A percentile compares a stretch with the other conserved stretches of the same genome.
Conservation (phyloP, 2,329 filamentous ascomycete genomes). For the Pyricularia sp. region DNA sequence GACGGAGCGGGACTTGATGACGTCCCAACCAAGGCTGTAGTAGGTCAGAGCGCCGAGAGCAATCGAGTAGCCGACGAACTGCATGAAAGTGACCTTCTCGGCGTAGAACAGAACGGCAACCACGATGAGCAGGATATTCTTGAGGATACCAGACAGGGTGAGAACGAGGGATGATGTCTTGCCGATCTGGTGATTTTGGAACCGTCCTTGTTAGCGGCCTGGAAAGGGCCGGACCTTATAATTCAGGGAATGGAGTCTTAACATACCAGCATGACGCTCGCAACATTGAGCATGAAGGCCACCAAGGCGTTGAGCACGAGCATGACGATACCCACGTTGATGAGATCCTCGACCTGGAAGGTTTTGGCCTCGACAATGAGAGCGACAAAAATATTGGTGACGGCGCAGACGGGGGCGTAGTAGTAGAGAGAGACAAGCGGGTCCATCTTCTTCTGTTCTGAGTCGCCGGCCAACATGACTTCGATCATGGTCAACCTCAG, state of each 20-base stretch:
- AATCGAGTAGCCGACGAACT: conserved; percentile 70
- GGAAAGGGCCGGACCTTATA: neutral
- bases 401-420: conserved; percentile 74
- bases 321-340: conserved; percentile 53
- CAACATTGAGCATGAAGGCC: conserved; percentile 73
- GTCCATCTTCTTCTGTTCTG: conserved; percentile 68
- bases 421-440: conserved; percentile 84
- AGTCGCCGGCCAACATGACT: conserved; percentile 46
- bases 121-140: conserved; percentile 75
- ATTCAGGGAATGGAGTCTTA: neutral
- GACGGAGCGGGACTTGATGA: conserved; percentile 11
- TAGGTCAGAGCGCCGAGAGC: conserved; percentile 45
- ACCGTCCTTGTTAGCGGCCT: neutral
- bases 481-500: conserved; percentile 79
- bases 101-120: conserved; percentile 71
- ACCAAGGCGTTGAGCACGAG: conserved; percentile 62
- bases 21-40: conserved; percentile 29
- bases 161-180: conserved; percentile 81
- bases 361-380: conserved; percentile 58
- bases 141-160: conserved; percentile 77
- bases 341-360: conserved; percentile 58
- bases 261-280: conserved; percentile 76
- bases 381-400: conserved; percentile 68
- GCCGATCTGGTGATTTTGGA: conserved; percentile 52
- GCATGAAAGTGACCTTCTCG: conserved; percentile 59